These are phyloP conservation scores for Ceratobasidium papillatum DNA, from an alignment of 1,284 basidiomycete genomes.

Conservation along the genomic window DNA sequence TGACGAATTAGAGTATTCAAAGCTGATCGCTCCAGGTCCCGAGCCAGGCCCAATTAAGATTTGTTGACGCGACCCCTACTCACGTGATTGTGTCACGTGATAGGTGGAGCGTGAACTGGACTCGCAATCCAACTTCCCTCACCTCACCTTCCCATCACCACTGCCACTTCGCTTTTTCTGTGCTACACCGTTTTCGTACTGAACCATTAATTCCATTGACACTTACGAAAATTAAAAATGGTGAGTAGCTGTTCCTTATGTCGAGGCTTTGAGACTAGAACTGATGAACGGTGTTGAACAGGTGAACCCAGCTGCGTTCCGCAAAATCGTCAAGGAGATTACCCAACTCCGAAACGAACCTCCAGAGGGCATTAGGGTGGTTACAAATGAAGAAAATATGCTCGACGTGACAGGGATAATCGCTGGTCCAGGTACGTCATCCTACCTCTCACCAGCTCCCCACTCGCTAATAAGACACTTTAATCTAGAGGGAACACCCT, in stretches of 20 bases:
- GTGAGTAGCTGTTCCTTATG: not conserved
- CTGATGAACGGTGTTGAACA: not conserved
- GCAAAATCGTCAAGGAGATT: slow-evolving; percentile 80
- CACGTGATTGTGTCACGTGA: not conserved
- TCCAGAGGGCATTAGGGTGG: slow-evolving; percentile 87
- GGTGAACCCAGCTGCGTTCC: slow-evolving; percentile 52
- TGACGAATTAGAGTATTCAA: not conserved
- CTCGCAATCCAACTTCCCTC: not conserved
- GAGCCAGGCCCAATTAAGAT: not conserved
- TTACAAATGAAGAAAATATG: slow-evolving; percentile 84
- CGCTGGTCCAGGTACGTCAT: slow-evolving; percentile 73
- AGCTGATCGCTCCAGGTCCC: slow-evolving; percentile 2
- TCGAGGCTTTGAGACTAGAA: not conserved
- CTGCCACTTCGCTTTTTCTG: not conserved
- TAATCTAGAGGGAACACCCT: slow-evolving; percentile 82
- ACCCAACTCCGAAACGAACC: slow-evolving; percentile 79
- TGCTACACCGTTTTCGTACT: not conserved
- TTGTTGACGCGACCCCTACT: slow-evolving; percentile 5
- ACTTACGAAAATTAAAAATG: not conserved
- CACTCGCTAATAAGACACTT: slow-evolving; percentile 46
- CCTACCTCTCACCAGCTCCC: not conserved
- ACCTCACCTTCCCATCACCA: no score
- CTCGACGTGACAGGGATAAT: slow-evolving; percentile 82
- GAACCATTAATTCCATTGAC: not conserved
- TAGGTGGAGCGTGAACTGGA: slow-evolving; percentile 9